Evolutionary conservation across 1,284 basidiomycete genomes (phyloP).

Genomic region (Malassezia japonica): DNA sequence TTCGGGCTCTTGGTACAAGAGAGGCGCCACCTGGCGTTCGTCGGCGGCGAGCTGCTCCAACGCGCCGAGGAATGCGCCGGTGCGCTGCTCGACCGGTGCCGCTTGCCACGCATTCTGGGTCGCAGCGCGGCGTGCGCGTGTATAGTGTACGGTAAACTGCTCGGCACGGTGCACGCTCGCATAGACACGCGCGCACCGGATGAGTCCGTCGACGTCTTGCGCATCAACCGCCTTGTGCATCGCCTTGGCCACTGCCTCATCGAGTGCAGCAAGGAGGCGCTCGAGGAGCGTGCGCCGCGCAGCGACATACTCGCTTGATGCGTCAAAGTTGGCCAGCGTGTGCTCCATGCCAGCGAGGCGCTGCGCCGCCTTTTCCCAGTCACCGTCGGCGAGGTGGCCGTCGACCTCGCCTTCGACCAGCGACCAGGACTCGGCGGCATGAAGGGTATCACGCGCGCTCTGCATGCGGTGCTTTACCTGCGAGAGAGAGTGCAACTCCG

Average conservation of each 20-base stretch:
- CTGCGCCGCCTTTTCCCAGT: conserved; percentile 74
- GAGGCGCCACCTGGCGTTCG: conserved; percentile 1
- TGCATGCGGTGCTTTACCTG: conserved; percentile 75
- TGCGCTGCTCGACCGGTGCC: background rate
- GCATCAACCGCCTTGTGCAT: background rate
- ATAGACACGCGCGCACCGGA: conserved; percentile 4
- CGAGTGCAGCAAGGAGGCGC: background rate
- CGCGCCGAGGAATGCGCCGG: background rate
- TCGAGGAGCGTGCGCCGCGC: conserved; percentile 1
- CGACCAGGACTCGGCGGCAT: conserved; percentile 87
- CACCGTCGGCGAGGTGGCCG: conserved; percentile 60
- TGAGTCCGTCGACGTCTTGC: background rate
- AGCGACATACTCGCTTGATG: conserved; percentile 7
- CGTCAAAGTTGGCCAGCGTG: conserved; percentile 70
- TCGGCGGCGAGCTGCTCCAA: background rate
- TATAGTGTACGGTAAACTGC: conserved; percentile 2
- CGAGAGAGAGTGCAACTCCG: conserved; percentile 67
- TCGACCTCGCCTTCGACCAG: conserved; percentile 83
- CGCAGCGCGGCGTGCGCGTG: background rate
- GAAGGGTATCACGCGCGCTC: conserved; percentile 68
- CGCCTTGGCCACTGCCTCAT: background rate
- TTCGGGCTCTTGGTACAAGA: background rate
- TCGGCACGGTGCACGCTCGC: background rate
- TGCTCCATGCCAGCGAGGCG: conserved; percentile 73
- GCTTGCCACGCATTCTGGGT: background rate